Percentiles rank a stretch among this genome's conserved stretches.
Conservation (phyloP, 2,329 filamentous ascomycete species). For the Penicillium hesseltinei region DNA sequence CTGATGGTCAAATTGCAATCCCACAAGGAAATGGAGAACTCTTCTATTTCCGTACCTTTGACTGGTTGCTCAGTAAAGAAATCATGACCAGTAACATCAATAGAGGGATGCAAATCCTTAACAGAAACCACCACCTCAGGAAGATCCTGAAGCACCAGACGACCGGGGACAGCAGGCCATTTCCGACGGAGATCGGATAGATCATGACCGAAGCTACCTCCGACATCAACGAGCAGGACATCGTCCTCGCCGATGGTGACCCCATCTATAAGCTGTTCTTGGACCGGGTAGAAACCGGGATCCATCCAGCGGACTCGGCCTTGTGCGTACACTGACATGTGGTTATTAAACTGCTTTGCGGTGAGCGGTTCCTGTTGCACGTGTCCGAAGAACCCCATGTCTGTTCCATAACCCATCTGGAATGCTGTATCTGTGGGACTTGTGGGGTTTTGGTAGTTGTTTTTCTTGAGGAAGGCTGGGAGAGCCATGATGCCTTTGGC, state of each 20-base stretch:
- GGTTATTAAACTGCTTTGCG: slow-evolving; percentile 22
- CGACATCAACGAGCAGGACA: slow-evolving; percentile 44
- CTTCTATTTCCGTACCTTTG: slow-evolving; percentile 30
- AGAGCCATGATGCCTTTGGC: slow-evolving; percentile 17
- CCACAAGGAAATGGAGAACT: not conserved
- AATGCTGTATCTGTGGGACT: slow-evolving; percentile 23
- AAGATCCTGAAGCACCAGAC: slow-evolving; percentile 51
- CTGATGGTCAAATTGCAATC: not conserved
- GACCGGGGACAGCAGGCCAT: slow-evolving; percentile 40
- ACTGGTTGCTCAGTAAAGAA: slow-evolving; percentile 49
- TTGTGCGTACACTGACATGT: slow-evolving; percentile 20
- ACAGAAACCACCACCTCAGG: slow-evolving; percentile 35
- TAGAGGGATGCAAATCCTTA: slow-evolving; percentile 4
- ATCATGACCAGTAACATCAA: slow-evolving; percentile 33
- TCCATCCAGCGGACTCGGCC: slow-evolving; percentile 27
- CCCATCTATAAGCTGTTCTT: slow-evolving; percentile 18
- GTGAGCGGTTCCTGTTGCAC: slow-evolving; percentile 19
- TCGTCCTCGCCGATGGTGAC: slow-evolving; percentile 7
- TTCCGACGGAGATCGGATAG: slow-evolving; percentile 36
- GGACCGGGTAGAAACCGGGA: slow-evolving; percentile 27
- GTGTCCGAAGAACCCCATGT: slow-evolving; percentile 26
- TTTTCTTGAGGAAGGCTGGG: slow-evolving; percentile 25
- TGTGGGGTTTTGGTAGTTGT: slow-evolving; percentile 24
- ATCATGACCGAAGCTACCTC: slow-evolving; percentile 44
- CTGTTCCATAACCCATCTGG: slow-evolving; percentile 25